phyloP scores from a whole-genome alignment of 2,329 filamentous ascomycete species.

The Phyllosticta capitalensis region DNA sequence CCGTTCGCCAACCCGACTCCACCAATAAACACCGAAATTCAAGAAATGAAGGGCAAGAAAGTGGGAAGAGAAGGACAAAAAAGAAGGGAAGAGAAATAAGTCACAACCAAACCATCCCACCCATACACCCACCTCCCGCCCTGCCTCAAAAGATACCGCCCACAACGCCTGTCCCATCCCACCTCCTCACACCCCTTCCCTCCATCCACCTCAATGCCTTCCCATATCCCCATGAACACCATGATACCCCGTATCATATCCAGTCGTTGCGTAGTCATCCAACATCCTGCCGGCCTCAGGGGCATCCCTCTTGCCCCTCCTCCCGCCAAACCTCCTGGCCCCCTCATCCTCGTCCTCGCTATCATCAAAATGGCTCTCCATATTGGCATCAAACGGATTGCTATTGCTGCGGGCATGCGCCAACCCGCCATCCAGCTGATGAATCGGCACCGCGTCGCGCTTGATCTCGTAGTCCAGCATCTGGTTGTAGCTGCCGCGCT shows the following conservation, averaged over 20 bases:
- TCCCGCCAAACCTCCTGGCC: constrained; percentile 15
- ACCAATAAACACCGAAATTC: too few relatives aligned
- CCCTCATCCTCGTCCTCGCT: constrained; percentile 20
- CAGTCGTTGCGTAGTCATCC: constrained; percentile 35
- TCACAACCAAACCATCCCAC: too few relatives aligned
- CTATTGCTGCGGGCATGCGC: constrained; percentile 9
- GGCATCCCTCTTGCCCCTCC: constrained; percentile 20
- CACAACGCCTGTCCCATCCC: neutral
- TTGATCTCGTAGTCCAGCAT: constrained; percentile 34
- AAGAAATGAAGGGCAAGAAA: too few relatives aligned
- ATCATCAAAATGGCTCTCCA: constrained; percentile 14
- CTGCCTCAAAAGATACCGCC: neutral
- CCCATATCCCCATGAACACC: constrained; percentile 18
- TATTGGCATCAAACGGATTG: constrained; percentile 10
- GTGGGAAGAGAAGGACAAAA: too few relatives aligned
- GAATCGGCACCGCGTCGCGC: constrained; percentile 16
- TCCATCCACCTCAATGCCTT: neutral
- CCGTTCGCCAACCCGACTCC: too few relatives aligned
- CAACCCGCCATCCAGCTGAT: neutral
- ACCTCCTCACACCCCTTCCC: neutral
- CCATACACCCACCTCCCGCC: neutral
- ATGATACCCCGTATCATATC: constrained; percentile 31
- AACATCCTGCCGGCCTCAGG: constrained; percentile 11
- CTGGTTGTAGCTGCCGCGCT: constrained; percentile 39
- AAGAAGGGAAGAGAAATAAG: too few relatives aligned